Base-by-base conservation (phyloP, 1,284 basidiomycete species). In the Veloboletus limbatus region DNA sequence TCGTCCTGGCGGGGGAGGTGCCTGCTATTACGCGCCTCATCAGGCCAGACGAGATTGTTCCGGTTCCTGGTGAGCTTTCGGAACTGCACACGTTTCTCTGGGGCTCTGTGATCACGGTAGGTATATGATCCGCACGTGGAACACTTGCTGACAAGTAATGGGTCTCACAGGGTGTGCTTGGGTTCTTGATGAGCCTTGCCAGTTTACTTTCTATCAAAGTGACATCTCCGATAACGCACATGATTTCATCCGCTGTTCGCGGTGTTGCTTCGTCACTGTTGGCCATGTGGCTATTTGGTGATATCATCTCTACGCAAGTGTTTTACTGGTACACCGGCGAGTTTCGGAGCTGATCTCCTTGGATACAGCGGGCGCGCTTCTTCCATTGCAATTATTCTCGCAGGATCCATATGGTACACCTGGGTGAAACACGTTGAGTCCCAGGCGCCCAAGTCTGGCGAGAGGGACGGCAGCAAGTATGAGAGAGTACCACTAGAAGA, bases 101-200 rank as follows among this genome's bases (percentile, higher is more conserved):
- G 72, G 91, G 92, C 8, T 89, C 89, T 3, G 40, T 75, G 14
- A 79, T 93, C 53, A 93, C 91, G 0, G 85, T 85, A 43, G 53
- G 81, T 68, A 24, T 33, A n/a, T 21, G 6, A 14, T 20, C 16
- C 9, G 1, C 11, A 9, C 11, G 40, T 26, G 30, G 11, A 46
- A 35, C 9, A 28, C 38, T 20, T 3, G 30, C 34, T 49, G 33
- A 57, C 32, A n/a, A 11, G 33, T 16, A 41, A 51, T 22, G 43
- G 27, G 7, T 3, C 6, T 16, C 3, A 20, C 37, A 91, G 89
- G 91, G 90, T 30, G 69, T 77, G 14, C 70, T 94, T 49, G 92
- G 91, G 8, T 94, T 94, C 74, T 70, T 92, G 56, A 92, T 94
- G 81, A 88, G 86, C 69, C 81, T 94, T 48, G 91, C 92, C n/a